phyloP scores from a whole-genome alignment of 306 rosid species.

The Lupinus albus region DNA sequence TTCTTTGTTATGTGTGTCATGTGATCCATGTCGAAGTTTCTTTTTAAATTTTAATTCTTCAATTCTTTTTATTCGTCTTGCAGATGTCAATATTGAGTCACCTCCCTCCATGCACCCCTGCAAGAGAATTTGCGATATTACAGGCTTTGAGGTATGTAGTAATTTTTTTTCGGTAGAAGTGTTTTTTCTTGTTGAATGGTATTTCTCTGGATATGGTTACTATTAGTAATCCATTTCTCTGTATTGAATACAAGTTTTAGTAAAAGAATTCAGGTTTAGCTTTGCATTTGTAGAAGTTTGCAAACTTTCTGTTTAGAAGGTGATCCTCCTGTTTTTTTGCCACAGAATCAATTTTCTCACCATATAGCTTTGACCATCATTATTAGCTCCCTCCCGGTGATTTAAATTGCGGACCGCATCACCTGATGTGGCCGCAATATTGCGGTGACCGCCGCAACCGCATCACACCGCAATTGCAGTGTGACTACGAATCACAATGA shows the following conservation, averaged over 20 bases:
- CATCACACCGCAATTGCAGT: too few species aligned
- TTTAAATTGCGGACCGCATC: too few species aligned
- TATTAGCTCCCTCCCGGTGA: too few species aligned
- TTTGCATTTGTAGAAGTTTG: slow-evolving; percentile 19
- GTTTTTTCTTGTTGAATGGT: slow-evolving; percentile 16
- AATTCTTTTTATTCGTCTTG: slow-evolving; percentile 36
- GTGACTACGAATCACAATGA: too few species aligned
- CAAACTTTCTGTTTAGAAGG: slow-evolving; percentile 4
- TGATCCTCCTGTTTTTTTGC: background rate
- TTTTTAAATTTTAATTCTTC: background rate
- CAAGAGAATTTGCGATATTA: slow-evolving; percentile 85
- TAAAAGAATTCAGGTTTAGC: background rate
- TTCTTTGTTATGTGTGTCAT: slow-evolving; percentile 1
- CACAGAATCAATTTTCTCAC: too few species aligned
- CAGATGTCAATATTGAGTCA: slow-evolving; percentile 84
- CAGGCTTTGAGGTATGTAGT: slow-evolving; percentile 78
- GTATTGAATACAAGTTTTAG: background rate
- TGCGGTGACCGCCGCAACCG: too few species aligned
- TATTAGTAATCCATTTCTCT: slow-evolving; percentile 7
- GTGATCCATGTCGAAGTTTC: background rate
- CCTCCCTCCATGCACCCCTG: slow-evolving; percentile 94
- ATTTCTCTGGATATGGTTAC: slow-evolving; percentile 2
- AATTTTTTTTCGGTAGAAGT: background rate
- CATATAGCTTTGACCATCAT: too few species aligned
- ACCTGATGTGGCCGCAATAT: too few species aligned